Base-by-base conservation (phyloP, 306 rosid species). In the Arachis hypogaea region DNA sequence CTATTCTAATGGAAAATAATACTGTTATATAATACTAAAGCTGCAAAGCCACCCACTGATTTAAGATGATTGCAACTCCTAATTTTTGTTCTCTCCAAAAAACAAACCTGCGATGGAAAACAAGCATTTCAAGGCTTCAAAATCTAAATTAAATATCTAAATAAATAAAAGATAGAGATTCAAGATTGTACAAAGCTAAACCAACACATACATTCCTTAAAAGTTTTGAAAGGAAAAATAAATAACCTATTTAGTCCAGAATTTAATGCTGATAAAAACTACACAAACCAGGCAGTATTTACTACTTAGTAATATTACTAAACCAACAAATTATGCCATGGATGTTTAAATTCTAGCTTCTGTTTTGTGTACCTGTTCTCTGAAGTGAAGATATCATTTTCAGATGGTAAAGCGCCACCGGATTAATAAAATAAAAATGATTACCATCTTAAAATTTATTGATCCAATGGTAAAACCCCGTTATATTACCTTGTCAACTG, bases 21-120 rank as follows among this genome's bases (percentile, higher is more conserved):
- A 45, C 9, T 14, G 1, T 30, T 45, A 18, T 52, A 60, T 68
- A 43, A 43, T 30, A 60, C 5, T 40, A 66, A 64, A 33, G 36
- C 56, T 50, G 8, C 55, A 52, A 18, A n/a, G 12, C 59, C 8
- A 62, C 10, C 36, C 52, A n/a, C 58, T 11, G 18, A 72, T 54
- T 11, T 4, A 45, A 54, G 63, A 72, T 18, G 47, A 59, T 36
- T n/a, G 72, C 57, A 59, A 40, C 22, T 67, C 58, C 41, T 68
- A 54, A 67, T 11, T 41, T 33, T 45, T 12, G 12, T 5, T 33
- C 73, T 61, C 66, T 63, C 5, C 38, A 33, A 33, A 33, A 3
- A 12, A 33, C 38, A 43, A 12, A 54, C 65, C 81, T 62, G 65
- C 71, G 29, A 56, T 7, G 63, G 62, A 72, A 33, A 68, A 61